Conservation (phyloP, 2,329 filamentous ascomycete genomes). For the Verticillium dahliae region DNA sequence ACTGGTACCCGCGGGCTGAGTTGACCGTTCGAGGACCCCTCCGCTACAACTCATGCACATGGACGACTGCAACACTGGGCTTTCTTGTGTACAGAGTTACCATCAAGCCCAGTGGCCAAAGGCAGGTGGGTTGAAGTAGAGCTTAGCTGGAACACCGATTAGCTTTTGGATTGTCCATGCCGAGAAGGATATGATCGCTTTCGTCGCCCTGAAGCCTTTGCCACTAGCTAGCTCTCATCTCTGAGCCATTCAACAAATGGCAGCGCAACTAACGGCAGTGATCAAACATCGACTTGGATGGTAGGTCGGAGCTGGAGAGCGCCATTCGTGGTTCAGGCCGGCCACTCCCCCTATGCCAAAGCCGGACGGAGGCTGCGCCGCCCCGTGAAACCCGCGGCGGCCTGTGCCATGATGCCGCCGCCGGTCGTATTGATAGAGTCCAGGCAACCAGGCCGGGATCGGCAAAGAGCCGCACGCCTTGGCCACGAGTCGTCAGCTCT, state of each 20-base stretch:
- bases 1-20: too few relatives aligned
- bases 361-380: neutral
- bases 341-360: neutral
- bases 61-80: too few relatives aligned
- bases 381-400: neutral
- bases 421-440: neutral
- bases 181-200: too few relatives aligned
- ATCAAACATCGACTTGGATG: neutral
- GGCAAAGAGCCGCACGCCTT: conserved; percentile 1
- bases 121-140: too few relatives aligned
- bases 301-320: neutral
- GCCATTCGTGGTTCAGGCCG: neutral
- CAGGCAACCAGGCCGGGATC: neutral
- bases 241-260: neutral
- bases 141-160: too few relatives aligned
- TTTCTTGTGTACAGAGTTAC: too few relatives aligned
- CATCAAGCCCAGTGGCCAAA: too few relatives aligned
- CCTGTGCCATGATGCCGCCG: neutral
- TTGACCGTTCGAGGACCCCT: too few relatives aligned
- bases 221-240: neutral
- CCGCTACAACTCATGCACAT: too few relatives aligned
- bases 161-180: too few relatives aligned
- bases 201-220: neutral
- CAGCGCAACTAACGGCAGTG: neutral
- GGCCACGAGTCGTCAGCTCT: neutral